Base-by-base conservation (phyloP, 1,284 basidiomycete genomes). In the Ceratobasidium sp. region DNA sequence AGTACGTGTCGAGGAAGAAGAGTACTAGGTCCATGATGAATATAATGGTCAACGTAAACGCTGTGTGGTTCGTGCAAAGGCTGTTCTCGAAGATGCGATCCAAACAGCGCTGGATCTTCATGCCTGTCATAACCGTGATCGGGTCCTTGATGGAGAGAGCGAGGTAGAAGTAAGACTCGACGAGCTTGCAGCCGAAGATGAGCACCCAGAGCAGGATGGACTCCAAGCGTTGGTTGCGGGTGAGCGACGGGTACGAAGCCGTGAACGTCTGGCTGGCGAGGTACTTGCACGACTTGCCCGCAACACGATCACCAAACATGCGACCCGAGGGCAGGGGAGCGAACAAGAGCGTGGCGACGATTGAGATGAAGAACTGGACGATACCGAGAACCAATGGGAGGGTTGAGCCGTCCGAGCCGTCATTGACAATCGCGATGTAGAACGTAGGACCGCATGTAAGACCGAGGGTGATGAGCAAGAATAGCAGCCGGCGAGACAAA, bases 1-100 rank as follows among this genome's bases (percentile, higher is more conserved):
- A 83, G 90, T 96, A 98, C 7, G 96, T 98, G 83, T 98, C 95
- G 80, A 98, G 85, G 88, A 98, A 98, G 88, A 95, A 98, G 63
- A 98, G 87, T 59, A 92, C 89, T 49, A 98, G 83, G 80, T 98
- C 95, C 95, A 98, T 97, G 82, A 96, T 83, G 81, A 95, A 98
- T 96, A 98, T 98, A 84, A 97, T 92, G 73, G 96, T 87, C 76
- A 98, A 84, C 14, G 96, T 93, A 82, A 98, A 98, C 7, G 91
- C 91, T 0, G 95, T 93, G 77, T 98, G 96, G 79, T 98, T 94
- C 61, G 84, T 83, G 82, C 96, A 98, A 14, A 98, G 86, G 8
- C 83, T 85, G 77, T 85, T 85, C 26, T 95, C 95, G 78, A 97
- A 95, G 80, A 88, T 88, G 81, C 88, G 90, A 84, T 98, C 96